Conservation (phyloP, 169 alveolate species). For the Plasmodium coatneyi region DNA sequence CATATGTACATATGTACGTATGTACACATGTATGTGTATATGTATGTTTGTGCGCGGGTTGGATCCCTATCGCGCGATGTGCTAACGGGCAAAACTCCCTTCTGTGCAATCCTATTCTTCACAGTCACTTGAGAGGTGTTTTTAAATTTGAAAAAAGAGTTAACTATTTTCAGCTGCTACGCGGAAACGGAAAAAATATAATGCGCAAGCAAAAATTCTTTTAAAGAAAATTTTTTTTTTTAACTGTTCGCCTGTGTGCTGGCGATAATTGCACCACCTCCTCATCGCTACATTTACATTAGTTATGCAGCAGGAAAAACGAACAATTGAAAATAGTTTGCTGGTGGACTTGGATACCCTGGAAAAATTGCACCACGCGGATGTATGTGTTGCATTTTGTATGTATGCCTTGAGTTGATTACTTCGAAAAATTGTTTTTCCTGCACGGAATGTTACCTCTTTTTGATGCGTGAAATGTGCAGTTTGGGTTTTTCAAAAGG, state of each 20-base stretch:
- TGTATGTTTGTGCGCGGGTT: background rate
- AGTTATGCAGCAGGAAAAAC: background rate
- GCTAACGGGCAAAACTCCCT: background rate
- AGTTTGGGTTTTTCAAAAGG: background rate
- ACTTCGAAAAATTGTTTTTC: background rate
- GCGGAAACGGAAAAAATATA: background rate
- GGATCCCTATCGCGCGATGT: background rate
- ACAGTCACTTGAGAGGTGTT: background rate
- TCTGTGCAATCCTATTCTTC: background rate
- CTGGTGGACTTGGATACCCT: background rate
- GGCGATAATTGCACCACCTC: background rate
- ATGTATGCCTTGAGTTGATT: background rate
- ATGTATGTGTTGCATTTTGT: conserved; percentile 1
- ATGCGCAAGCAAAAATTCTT: background rate
- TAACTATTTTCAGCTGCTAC: background rate
- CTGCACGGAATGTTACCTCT: background rate
- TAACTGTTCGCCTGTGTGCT: background rate
- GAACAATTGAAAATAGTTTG: background rate
- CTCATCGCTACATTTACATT: background rate
- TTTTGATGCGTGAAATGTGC: background rate
- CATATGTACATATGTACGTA: background rate
- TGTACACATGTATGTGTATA: background rate
- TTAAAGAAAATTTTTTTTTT: background rate
- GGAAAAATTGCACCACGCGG: background rate
- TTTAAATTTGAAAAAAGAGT: background rate